A percentile compares a stretch with the other conserved stretches of the same genome.
Evolutionary conservation across 2,329 filamentous ascomycete species (phyloP).

Genomic region (Fusarium tjaetaba): DNA sequence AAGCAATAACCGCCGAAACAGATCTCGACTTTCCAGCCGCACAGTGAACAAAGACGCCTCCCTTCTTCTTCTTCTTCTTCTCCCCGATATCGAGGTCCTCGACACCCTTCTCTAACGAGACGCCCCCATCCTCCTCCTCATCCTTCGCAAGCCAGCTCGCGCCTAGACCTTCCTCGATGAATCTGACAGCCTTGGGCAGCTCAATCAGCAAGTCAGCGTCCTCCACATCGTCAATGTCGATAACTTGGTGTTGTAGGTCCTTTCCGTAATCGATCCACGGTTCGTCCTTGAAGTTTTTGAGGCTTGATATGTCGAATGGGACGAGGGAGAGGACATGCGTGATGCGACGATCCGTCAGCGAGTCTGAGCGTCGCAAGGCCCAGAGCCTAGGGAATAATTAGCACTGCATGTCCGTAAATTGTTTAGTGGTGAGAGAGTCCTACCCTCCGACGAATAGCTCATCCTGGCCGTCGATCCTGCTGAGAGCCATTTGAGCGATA

Average conservation of each 20-base stretch:
- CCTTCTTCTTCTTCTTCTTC: slow-evolving; percentile 37
- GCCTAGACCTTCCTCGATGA: slow-evolving; percentile 80
- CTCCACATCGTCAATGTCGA: slow-evolving; percentile 90
- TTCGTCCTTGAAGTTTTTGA: slow-evolving; percentile 60
- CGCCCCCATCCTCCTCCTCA: slow-evolving; percentile 32
- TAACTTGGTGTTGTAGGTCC: slow-evolving; percentile 75
- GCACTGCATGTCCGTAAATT: neutral
- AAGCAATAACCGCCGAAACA: slow-evolving; percentile 84
- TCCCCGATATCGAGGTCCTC: slow-evolving; percentile 24
- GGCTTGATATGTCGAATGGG: slow-evolving; percentile 57
- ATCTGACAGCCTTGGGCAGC: slow-evolving; percentile 80
- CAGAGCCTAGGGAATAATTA: slow-evolving; percentile 67
- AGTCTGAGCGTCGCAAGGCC: slow-evolving; percentile 76
- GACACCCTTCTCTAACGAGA: slow-evolving; percentile 30
- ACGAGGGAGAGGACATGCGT: slow-evolving; percentile 92
- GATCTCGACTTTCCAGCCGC: slow-evolving; percentile 97
- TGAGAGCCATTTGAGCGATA: slow-evolving; percentile 54
- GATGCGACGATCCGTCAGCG: slow-evolving; percentile 77
- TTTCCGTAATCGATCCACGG: slow-evolving; percentile 60
- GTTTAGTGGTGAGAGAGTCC: slow-evolving; percentile 32
- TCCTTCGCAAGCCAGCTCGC: slow-evolving; percentile 21
- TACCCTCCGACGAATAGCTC: slow-evolving; percentile 55
- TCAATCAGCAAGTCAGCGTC: slow-evolving; percentile 87
- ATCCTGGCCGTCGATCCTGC: slow-evolving; percentile 54
- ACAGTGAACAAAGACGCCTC: slow-evolving; percentile 72